A percentile compares a stretch with the other conserved stretches of the same genome.
Conservation (phyloP, 2,329 filamentous ascomycete genomes). For the Apiospora phragmitis region DNA sequence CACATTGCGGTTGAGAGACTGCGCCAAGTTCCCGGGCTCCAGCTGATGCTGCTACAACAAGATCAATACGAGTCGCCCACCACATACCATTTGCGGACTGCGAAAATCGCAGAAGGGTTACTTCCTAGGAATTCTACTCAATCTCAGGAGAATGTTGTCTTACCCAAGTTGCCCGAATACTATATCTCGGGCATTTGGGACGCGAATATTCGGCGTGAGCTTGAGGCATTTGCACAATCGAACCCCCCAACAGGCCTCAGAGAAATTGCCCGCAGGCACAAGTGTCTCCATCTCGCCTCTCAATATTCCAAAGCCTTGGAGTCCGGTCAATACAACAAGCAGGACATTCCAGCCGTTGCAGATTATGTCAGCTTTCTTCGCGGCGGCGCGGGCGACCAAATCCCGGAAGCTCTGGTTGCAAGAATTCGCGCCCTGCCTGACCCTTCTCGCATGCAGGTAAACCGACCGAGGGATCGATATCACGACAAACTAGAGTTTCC, state of each 20-base stretch:
- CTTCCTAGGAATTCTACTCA: conserved; percentile 20
- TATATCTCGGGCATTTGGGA: conserved; percentile 57
- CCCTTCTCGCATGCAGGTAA: conserved; percentile 50
- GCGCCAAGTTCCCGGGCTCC: conserved; percentile 52
- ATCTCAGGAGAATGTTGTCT: conserved; percentile 17
- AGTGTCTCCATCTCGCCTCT: conserved; percentile 53
- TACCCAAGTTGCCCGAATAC: conserved; percentile 21
- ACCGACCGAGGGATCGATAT: conserved; percentile 55
- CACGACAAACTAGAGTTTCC: conserved; percentile 73
- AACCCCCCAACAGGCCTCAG: conserved; percentile 34
- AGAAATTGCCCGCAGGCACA: conserved; percentile 50
- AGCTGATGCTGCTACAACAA: conserved; percentile 55
- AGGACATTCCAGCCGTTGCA: conserved; percentile 38
- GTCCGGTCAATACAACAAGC: conserved; percentile 45
- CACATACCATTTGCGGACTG: conserved; percentile 49
- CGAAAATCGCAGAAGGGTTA: conserved; percentile 39
- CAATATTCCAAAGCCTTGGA: conserved; percentile 57
- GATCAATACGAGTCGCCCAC: conserved; percentile 50
- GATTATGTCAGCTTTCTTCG: conserved; percentile 54
- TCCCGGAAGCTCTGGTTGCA: conserved; percentile 38
- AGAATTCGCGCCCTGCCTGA: conserved; percentile 47
- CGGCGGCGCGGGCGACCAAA: conserved; percentile 38
- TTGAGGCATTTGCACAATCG: conserved; percentile 36
- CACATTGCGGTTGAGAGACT: conserved; percentile 48
- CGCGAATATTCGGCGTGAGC: conserved; percentile 42